Evolutionary conservation across 371 early-diverging fungal species (phyloP).

Genomic region (Gilbertella persicaria): DNA sequence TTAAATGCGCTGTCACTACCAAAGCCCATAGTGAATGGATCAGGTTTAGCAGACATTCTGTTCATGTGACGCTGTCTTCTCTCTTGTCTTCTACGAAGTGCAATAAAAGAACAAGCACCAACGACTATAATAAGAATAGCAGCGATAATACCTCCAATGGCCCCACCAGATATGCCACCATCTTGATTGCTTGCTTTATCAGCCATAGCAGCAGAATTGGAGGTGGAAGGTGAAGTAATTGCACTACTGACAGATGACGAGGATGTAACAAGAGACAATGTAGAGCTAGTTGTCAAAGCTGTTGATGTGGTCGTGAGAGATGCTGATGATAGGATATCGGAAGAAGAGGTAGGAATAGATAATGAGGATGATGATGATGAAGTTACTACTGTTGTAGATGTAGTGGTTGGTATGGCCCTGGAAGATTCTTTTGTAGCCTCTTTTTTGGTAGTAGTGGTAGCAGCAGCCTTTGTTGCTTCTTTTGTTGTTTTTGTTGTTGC

Average conservation of each 20-base stretch:
- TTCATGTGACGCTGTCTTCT: constrained; percentile 9
- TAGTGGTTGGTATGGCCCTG: background rate
- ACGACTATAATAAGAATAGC: constrained; percentile 35
- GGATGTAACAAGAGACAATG: constrained; percentile 26
- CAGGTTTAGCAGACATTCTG: constrained; percentile 27
- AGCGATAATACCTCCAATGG: constrained; percentile 51
- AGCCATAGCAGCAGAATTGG: background rate
- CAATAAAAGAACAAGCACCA: constrained; percentile 40
- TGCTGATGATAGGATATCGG: too few species aligned
- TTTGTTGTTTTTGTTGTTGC: background rate
- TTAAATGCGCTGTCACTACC: constrained; percentile 35
- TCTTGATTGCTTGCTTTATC: background rate
- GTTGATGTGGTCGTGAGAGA: too few species aligned
- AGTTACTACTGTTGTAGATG: too few species aligned
- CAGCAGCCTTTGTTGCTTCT: background rate
- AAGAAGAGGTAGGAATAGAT: constrained; percentile 1
- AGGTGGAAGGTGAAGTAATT: background rate
- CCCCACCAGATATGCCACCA: constrained; percentile 44
- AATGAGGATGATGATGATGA: background rate
- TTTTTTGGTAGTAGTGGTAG: background rate
- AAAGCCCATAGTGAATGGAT: constrained; percentile 55
- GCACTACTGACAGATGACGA: constrained; percentile 7
- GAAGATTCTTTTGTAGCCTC: background rate
- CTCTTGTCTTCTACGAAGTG: constrained; percentile 37
- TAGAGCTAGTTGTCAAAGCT: too few species aligned